phyloP scores from a whole-genome alignment of 805 yeast species.

The Huiozyma naganishii region DNA sequence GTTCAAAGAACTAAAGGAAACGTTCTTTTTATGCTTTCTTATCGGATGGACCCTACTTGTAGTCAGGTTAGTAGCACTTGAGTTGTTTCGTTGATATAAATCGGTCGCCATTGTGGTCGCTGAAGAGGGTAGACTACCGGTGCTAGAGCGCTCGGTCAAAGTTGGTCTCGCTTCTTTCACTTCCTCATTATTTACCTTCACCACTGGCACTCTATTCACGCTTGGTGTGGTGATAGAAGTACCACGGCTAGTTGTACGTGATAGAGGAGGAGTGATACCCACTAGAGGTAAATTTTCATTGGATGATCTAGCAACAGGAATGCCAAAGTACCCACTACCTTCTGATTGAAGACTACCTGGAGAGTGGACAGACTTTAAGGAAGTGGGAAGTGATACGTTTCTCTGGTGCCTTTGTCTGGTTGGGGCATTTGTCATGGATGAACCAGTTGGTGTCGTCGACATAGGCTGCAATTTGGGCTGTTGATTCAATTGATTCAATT shows the following conservation, averaged over 20 bases:
- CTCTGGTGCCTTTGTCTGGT: constrained; percentile 12
- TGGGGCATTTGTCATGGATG: background rate
- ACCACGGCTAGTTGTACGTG: constrained; percentile 13
- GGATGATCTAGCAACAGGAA: constrained; percentile 19
- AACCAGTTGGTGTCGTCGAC: background rate
- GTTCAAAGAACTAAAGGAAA: constrained; percentile 26
- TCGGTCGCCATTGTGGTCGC: background rate
- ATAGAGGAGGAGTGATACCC: constrained; percentile 5
- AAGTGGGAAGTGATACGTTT: constrained; percentile 13
- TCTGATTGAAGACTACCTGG: constrained; percentile 20
- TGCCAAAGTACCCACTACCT: constrained; percentile 27
- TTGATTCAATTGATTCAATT: background rate
- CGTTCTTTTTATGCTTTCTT: constrained; percentile 26
- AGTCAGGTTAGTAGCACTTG: constrained; percentile 16
- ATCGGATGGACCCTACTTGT: constrained; percentile 19
- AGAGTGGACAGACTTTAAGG: constrained; percentile 11
- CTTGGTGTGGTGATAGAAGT: background rate
- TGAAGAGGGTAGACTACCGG: constrained; percentile 9
- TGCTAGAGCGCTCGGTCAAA: constrained; percentile 8
- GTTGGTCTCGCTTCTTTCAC: constrained; percentile 3
- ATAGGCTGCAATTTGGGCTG: background rate
- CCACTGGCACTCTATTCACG: constrained; percentile 2
- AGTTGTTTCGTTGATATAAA: constrained; percentile 16
- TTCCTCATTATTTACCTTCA: constrained; percentile 5
- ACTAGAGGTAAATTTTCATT: constrained; percentile 2